Percentiles rank a stretch among this genome's conserved stretches.
Evolutionary conservation across 129 eudicot genomes (phyloP).

Genomic region (Lactuca sativa): DNA sequence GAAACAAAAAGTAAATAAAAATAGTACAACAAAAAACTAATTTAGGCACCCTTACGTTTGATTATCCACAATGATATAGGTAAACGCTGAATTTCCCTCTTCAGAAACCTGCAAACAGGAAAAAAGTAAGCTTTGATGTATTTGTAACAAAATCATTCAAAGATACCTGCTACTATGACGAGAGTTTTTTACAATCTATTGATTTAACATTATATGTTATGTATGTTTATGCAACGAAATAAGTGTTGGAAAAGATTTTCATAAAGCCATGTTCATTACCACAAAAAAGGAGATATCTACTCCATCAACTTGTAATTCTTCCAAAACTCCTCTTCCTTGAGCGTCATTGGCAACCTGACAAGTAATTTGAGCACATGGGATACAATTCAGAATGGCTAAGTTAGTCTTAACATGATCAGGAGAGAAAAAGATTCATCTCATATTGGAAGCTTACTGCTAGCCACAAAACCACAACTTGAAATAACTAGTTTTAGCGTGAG

Average conservation of each 20-base stretch:
- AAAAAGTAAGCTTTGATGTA: slow-evolving; percentile 8
- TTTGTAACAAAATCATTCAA: slow-evolving; percentile 3
- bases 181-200: not conserved
- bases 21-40: not conserved
- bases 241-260: not conserved
- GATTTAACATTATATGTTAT: not conserved
- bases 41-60: slow-evolving; percentile 59
- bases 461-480: slow-evolving; percentile 5
- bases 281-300: slow-evolving; percentile 80
- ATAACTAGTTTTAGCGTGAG: not conserved
- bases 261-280: slow-evolving; percentile 35
- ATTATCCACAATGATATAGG: slow-evolving; percentile 85
- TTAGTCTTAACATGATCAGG: not conserved
- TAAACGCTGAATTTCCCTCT: slow-evolving; percentile 88
- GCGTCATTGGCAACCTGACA: slow-evolving; percentile 80
- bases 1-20: not conserved
- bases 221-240: not conserved
- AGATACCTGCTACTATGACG: slow-evolving; percentile 5
- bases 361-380: slow-evolving; percentile 9
- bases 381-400: slow-evolving; percentile 7
- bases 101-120: slow-evolving; percentile 62
- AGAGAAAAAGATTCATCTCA: not conserved
- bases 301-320: slow-evolving; percentile 82
- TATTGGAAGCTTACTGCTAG: not conserved
- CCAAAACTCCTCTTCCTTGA: slow-evolving; percentile 78